Evolutionary conservation across 1,139 yeast genomes (phyloP), one percentile per base, ranked within the genome.

Genomic region (Yamadazyma kanchanaburiensis): DNA sequence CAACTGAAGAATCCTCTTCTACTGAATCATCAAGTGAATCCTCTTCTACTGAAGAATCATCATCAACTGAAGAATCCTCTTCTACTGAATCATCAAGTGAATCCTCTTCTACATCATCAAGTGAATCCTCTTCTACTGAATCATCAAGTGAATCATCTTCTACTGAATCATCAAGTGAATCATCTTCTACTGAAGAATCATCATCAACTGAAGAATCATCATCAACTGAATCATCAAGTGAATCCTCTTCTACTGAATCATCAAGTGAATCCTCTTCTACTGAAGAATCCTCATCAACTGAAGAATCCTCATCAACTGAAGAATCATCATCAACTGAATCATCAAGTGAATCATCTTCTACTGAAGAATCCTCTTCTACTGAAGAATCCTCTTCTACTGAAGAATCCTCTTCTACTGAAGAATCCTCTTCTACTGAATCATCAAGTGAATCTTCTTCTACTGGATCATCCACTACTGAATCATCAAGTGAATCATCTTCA

Each of bases 391-490:
- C n/a, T n/a, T n/a, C n/a, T n/a, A n/a, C n/a, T n/a, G n/a, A 21
- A 16, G 25, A 12, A n/a, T 9, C 27, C 2, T 37, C 34, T 11
- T 29, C 40, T 15, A 28, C 32, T 28, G 27, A 23, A 22, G 30
- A 14, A 6, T n/a, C n/a, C n/a, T n/a, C n/a, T n/a, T n/a, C n/a
- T n/a, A n/a, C n/a, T n/a, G n/a, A n/a, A n/a, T n/a, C n/a, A n/a
- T n/a, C n/a, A n/a, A n/a, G n/a, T n/a, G n/a, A n/a, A n/a, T n/a
- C n/a, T n/a, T n/a, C n/a, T n/a, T n/a, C n/a, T n/a, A 27, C 11
- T 22, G 26, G 12, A 22, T 26, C n/a, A 10, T 14, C 10, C 17
- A 22, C n/a, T 15, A 16, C n/a, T n/a, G n/a, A n/a, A 6, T 23
- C 25, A 14, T 23, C 25, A 9, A 22, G 24, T 22, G 11, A 21